These are phyloP conservation scores for Trametes gibbosa DNA, from an alignment of 768 basidiomycete species.

Conservation along the genomic window DNA sequence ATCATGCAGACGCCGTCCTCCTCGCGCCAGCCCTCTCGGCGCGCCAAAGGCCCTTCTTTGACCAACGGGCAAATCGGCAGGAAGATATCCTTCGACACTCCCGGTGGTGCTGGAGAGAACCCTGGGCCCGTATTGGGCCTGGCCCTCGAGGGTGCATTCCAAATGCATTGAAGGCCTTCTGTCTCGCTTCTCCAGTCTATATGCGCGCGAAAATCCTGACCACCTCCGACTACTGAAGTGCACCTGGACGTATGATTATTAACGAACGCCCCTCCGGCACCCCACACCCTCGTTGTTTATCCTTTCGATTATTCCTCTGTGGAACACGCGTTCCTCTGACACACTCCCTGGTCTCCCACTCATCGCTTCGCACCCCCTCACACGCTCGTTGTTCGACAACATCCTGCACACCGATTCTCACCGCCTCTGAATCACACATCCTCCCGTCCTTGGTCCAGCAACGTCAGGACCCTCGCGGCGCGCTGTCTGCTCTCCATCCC, in stretches of 20 bases:
- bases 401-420: neutral
- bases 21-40: constrained; percentile 43
- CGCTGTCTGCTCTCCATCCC: neutral
- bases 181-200: neutral
- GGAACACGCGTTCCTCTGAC: neutral
- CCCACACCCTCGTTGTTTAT: constrained; percentile 4
- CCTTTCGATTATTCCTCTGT: neutral
- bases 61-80: constrained; percentile 42
- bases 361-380: neutral
- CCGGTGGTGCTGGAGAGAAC: constrained; percentile 38
- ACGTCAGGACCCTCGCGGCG: neutral
- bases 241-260: constrained; percentile 8
- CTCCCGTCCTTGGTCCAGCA: neutral
- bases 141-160: constrained; percentile 70
- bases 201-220: neutral
- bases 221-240: neutral
- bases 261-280: constrained; percentile 4
- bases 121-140: constrained; percentile 31
- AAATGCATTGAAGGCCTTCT: constrained; percentile 43
- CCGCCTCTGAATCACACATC: neutral
- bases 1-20: constrained; percentile 23
- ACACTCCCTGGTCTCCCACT: constrained; percentile 3
- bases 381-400: constrained; percentile 2
- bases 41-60: constrained; percentile 40
- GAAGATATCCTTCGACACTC: constrained; percentile 65